phyloP scores from a whole-genome alignment of 1,139 yeast species.

The Zygotorulaspora mrakii region DNA sequence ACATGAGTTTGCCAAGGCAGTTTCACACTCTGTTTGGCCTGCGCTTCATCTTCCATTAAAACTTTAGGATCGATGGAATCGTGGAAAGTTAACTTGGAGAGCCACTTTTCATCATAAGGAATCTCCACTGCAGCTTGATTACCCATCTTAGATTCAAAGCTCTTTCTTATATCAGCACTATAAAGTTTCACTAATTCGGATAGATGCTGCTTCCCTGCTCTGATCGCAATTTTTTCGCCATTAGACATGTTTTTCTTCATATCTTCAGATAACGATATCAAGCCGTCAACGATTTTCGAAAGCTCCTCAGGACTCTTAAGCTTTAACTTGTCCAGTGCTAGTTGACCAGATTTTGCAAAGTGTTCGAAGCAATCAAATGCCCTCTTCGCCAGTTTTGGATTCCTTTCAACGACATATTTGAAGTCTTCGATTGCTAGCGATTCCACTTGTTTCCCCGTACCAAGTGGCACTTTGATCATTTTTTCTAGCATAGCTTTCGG shows the following conservation, averaged over 20 bases:
- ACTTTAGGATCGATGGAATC: constrained; percentile 51
- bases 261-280: constrained; percentile 27
- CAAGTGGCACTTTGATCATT: constrained; percentile 30
- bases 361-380: constrained; percentile 29
- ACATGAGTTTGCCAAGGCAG: constrained; percentile 71
- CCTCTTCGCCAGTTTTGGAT: constrained; percentile 22
- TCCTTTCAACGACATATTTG: constrained; percentile 24
- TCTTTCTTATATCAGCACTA: constrained; percentile 32
- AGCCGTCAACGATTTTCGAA: constrained; percentile 17
- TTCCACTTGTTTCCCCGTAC: constrained; percentile 16
- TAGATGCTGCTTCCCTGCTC: constrained; percentile 26
- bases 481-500: constrained; percentile 28
- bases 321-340: constrained; percentile 20
- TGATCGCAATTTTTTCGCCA: constrained; percentile 22
- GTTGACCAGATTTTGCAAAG: constrained; percentile 22
- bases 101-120: constrained; percentile 58
- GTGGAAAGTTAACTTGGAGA: constrained; percentile 49
- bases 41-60: constrained; percentile 51
- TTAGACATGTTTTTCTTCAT: constrained; percentile 30
- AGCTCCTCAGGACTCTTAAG: constrained; percentile 25
- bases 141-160: constrained; percentile 27
- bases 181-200: constrained; percentile 25
- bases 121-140: constrained; percentile 27
- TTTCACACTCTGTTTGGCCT: constrained; percentile 42
- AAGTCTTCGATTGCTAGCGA: constrained; percentile 24